These are phyloP conservation scores for Tilletia indica DNA, from an alignment of 1,284 basidiomycete genomes.

Conservation along the genomic window DNA sequence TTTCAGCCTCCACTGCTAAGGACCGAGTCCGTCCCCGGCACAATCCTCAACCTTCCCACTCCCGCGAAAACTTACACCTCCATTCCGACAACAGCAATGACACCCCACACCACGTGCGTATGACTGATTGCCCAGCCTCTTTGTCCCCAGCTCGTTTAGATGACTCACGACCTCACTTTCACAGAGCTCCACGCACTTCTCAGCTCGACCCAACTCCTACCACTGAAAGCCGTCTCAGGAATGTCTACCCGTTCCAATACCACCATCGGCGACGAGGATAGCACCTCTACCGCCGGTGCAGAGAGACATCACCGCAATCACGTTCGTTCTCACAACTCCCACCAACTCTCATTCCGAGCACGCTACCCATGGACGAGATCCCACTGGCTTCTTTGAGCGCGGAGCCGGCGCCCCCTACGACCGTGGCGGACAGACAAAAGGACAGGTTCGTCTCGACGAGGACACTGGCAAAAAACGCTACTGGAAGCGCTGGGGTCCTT, in stretches of 20 bases:
- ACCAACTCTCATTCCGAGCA: constrained; percentile 28
- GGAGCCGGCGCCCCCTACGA: no score
- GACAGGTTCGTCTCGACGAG: no score
- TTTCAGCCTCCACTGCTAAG: neutral
- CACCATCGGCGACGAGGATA: constrained; percentile 19
- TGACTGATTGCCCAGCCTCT: no score
- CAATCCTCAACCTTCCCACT: constrained; percentile 32
- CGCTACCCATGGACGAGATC: no score
- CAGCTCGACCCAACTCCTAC: constrained; percentile 43
- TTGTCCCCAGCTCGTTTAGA: no score
- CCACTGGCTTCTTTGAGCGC: no score
- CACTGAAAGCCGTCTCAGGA: constrained; percentile 37
- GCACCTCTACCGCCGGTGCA: constrained; percentile 26
- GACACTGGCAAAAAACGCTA: no score
- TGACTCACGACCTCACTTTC: no score
- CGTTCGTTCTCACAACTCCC: constrained; percentile 24
- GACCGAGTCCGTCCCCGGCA: neutral
- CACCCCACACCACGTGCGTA: constrained; percentile 36
- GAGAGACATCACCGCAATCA: constrained; percentile 27
- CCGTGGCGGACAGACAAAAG: no score
- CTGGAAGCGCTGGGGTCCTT: no score
- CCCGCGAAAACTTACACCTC: constrained; percentile 31
- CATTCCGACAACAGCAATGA: constrained; percentile 35
- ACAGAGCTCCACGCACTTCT: constrained; percentile 46
- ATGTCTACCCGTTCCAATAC: constrained; percentile 22